A percentile compares a stretch with the other conserved stretches of the same genome.
Evolutionary conservation across 1,284 basidiomycete species (phyloP).

Genomic region (Golubevia sp.): DNA sequence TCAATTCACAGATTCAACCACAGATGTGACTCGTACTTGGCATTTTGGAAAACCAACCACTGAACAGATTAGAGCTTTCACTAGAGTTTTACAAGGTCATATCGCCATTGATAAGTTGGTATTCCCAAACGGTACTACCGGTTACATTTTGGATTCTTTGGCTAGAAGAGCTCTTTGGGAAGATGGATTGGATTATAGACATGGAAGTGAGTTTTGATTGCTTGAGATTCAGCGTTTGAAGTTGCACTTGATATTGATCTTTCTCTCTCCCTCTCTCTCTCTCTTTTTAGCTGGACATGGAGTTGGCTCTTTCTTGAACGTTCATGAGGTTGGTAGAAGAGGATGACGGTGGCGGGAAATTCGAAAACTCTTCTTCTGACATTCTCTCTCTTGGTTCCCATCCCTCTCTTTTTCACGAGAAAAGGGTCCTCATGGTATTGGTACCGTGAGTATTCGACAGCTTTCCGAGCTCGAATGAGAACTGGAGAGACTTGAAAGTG

Average conservation of each 20-base stretch:
- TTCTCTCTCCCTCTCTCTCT: background rate
- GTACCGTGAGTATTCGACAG: slow-evolving; percentile 30
- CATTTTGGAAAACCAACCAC: slow-evolving; percentile 85
- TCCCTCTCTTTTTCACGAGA: too few species aligned
- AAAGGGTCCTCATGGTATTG: slow-evolving; percentile 57
- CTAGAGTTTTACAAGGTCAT: slow-evolving; percentile 92
- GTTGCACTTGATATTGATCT: too few species aligned
- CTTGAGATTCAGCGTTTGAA: too few species aligned
- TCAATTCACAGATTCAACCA: slow-evolving; percentile 91
- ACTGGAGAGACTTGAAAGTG: too few species aligned
- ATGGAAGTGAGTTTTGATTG: slow-evolving; percentile 50
- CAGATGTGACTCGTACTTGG: slow-evolving; percentile 82
- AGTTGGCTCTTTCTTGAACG: slow-evolving; percentile 51
- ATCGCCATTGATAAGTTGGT: slow-evolving; percentile 85
- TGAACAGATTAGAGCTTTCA: slow-evolving; percentile 86
- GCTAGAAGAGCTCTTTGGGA: slow-evolving; percentile 85
- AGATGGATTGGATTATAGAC: slow-evolving; percentile 77
- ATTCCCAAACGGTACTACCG: slow-evolving; percentile 86
- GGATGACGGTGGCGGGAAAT: too few species aligned
- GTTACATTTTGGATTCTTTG: slow-evolving; percentile 76
- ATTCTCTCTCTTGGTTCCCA: too few species aligned
- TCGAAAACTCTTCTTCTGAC: too few species aligned
- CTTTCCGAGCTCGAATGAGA: too few species aligned
- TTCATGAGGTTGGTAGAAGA: too few species aligned
- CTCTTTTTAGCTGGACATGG: background rate